These are phyloP conservation scores for Mycosphaerella sp. DNA, from an alignment of 2,329 filamentous ascomycete genomes.

Conservation along the genomic window DNA sequence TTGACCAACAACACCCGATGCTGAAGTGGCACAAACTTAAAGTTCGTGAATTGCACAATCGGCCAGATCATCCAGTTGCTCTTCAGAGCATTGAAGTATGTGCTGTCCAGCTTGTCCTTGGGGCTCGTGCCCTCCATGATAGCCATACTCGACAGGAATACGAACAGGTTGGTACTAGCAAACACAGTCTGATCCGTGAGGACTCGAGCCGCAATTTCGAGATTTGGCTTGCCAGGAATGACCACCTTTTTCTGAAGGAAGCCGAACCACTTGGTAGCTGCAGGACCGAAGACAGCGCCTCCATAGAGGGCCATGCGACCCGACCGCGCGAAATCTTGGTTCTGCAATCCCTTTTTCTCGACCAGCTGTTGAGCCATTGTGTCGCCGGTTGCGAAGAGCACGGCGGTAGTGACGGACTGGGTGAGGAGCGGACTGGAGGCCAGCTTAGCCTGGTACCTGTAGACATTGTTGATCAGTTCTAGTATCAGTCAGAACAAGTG, in stretches of 20 bases:
- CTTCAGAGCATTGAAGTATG: conserved; percentile 64
- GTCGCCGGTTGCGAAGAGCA: conserved; percentile 91
- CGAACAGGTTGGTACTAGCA: conserved; percentile 72
- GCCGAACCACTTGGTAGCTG: conserved; percentile 78
- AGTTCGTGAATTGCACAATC: conserved; percentile 76
- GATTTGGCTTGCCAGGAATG: conserved; percentile 55
- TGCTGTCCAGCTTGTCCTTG: conserved; percentile 63
- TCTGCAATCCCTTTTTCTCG: conserved; percentile 68
- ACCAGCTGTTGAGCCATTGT: conserved; percentile 84
- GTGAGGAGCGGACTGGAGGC: conserved; percentile 79
- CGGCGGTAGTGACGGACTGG: conserved; percentile 80
- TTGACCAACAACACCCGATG: conserved; percentile 84
- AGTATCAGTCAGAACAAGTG: neutral
- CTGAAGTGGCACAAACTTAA: conserved; percentile 76
- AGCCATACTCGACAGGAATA: conserved; percentile 81
- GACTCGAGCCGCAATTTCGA: conserved; percentile 71
- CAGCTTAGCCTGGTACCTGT: conserved; percentile 79
- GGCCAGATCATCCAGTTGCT: conserved; percentile 91
- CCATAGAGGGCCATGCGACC: conserved; percentile 76
- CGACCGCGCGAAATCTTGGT: conserved; percentile 66
- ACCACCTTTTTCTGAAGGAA: conserved; percentile 66
- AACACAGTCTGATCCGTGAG: conserved; percentile 75
- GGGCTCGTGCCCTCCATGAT: conserved; percentile 44
- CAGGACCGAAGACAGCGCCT: conserved; percentile 76
- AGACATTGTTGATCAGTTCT: neutral